Evolutionary conservation across 2,329 filamentous ascomycete species (phyloP).

Genomic region (Akanthomyces lecanii): DNA sequence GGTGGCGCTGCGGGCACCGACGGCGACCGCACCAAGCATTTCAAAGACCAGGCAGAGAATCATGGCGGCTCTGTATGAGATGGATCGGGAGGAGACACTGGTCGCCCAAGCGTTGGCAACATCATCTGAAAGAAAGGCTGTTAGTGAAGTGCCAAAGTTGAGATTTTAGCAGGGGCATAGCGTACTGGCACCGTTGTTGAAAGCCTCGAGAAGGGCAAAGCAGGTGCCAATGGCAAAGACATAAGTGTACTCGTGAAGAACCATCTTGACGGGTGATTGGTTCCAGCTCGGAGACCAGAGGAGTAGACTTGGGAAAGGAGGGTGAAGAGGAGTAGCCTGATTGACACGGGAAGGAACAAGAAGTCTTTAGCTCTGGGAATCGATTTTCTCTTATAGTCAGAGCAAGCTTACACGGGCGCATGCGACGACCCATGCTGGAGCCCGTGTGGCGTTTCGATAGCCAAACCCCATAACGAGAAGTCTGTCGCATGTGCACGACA

Average conservation of each 20-base stretch:
- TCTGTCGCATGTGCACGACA: constrained; percentile 14
- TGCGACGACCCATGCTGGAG: not conserved
- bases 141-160: not conserved
- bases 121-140: constrained; percentile 54
- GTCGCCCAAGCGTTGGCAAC: constrained; percentile 82
- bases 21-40: constrained; percentile 61
- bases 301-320: not conserved
- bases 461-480: constrained; percentile 10
- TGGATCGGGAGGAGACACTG: constrained; percentile 73
- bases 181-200: constrained; percentile 75
- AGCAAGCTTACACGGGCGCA: not conserved
- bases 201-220: constrained; percentile 73
- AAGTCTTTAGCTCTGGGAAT: not conserved
- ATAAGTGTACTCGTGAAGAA: constrained; percentile 61
- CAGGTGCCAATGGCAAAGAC: constrained; percentile 71
- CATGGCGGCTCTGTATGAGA: constrained; percentile 67
- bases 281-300: not conserved
- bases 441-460: constrained; percentile 12
- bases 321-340: not conserved
- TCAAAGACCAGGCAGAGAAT: constrained; percentile 63
- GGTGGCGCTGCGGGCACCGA: constrained; percentile 65
- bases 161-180: constrained; percentile 22
- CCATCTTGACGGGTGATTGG: constrained; percentile 40
- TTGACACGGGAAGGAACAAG: not conserved
- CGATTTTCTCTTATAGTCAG: not conserved